A percentile compares a stretch with the other conserved stretches of the same genome.
phyloP scores from a whole-genome alignment of 2,329 filamentous ascomycete species.

The Fusarium sp. region DNA sequence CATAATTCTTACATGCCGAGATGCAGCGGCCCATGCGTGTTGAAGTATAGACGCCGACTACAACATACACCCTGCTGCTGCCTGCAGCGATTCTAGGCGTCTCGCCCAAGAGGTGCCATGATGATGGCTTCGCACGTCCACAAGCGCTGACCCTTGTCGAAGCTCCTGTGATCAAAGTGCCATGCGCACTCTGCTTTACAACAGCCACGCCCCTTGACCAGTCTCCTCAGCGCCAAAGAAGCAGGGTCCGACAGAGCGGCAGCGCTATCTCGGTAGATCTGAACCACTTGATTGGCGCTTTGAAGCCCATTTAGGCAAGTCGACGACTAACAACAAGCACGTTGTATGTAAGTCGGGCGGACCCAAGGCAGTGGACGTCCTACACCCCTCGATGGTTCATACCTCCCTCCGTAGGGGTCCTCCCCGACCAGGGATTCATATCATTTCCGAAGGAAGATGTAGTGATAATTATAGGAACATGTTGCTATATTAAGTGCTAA shows the following conservation, averaged over 20 bases:
- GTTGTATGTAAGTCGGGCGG: constrained; percentile 22
- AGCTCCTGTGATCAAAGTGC: constrained; percentile 34
- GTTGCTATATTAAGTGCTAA: constrained; percentile 57
- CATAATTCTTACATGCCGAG: constrained; percentile 23
- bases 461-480: constrained; percentile 39
- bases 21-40: constrained; percentile 10
- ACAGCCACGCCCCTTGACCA: constrained; percentile 20
- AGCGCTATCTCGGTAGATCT: constrained; percentile 36
- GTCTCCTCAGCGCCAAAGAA: constrained; percentile 34
- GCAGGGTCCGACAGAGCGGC: constrained; percentile 28
- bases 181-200: constrained; percentile 29
- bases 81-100: constrained; percentile 36
- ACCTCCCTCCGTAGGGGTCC: constrained; percentile 18
- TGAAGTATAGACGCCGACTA: constrained; percentile 36
- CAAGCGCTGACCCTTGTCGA: constrained; percentile 23
- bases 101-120: constrained; percentile 28
- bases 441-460: constrained; percentile 12
- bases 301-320: constrained; percentile 36
- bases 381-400: constrained; percentile 30
- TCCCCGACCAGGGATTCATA: constrained; percentile 4
- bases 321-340: constrained; percentile 19
- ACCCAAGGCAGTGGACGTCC: constrained; percentile 19
- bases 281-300: constrained; percentile 37
- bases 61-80: constrained; percentile 17
- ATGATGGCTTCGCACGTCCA: constrained; percentile 22